phyloP scores from a whole-genome alignment of 192 early-diverging fungal species.

The Entomortierella beljakovae region DNA sequence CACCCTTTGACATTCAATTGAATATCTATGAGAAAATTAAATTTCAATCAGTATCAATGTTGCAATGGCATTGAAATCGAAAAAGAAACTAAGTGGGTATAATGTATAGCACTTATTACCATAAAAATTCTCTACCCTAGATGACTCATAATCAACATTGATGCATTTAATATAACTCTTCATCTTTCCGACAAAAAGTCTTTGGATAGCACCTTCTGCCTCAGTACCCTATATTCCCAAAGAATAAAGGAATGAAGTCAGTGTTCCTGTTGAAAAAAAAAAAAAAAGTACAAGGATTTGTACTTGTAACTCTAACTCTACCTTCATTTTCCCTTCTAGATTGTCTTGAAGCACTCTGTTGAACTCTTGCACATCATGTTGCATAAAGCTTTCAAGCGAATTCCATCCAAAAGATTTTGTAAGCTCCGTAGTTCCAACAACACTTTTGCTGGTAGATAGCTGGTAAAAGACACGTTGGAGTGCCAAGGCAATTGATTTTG shows the following conservation, averaged over 20 bases:
- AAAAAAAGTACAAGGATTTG: background rate
- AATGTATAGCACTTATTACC: conserved; percentile 56
- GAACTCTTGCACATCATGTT: conserved; percentile 99
- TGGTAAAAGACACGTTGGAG: conserved; percentile 97
- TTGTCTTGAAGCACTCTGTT: conserved; percentile 97
- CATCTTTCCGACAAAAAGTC: conserved; percentile 95
- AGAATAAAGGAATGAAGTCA: background rate
- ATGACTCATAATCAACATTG: conserved; percentile 95
- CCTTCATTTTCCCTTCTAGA: conserved; percentile 99
- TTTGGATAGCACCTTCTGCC: conserved; percentile 91
- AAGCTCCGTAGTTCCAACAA: conserved; percentile 94
- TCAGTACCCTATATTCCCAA: conserved; percentile 71
- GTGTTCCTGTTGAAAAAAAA: background rate
- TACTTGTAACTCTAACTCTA: conserved; percentile 9
- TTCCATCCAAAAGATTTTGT: conserved; percentile 99
- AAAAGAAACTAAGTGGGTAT: background rate
- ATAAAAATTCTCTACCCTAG: conserved; percentile 94
- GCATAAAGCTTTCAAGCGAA: conserved; percentile 92
- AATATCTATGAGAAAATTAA: conserved; percentile 73
- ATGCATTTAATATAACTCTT: conserved; percentile 98
- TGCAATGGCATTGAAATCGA: background rate
- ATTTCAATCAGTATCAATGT: background rate
- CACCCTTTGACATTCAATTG: conserved; percentile 97
- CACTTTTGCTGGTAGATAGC: conserved; percentile 72
- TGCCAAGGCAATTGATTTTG: conserved; percentile 87